A percentile compares a stretch with the other conserved stretches of the same genome.
Evolutionary conservation across 1,139 yeast species (phyloP).

Genomic region (Diutina rugosa): DNA sequence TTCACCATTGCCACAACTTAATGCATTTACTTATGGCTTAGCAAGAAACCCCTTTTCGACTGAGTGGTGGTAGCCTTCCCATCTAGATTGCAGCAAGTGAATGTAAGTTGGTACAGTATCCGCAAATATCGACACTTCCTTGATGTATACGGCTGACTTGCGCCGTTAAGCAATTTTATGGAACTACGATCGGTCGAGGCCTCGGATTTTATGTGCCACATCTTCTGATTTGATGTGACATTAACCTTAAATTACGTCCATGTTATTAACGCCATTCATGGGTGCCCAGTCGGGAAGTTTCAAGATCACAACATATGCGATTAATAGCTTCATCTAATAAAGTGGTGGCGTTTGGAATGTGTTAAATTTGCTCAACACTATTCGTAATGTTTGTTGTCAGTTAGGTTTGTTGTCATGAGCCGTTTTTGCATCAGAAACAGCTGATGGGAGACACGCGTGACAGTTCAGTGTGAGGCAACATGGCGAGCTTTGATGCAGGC

Average conservation of each 20-base stretch:
- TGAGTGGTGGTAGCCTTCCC: neutral
- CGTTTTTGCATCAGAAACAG: too few species aligned
- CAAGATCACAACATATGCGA: neutral
- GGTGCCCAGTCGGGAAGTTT: neutral
- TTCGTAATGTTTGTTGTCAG: too few species aligned
- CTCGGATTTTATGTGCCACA: neutral
- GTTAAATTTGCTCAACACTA: too few species aligned
- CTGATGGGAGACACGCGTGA: too few species aligned
- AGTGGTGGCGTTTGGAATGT: too few species aligned
- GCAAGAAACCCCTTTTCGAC: neutral
- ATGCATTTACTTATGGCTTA: too few species aligned
- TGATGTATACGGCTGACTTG: neutral
- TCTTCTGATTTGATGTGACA: neutral
- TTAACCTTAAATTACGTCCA: neutral
- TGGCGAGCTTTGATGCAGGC: too few species aligned
- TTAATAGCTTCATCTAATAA: too few species aligned
- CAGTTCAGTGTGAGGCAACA: too few species aligned
- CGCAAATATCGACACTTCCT: neutral
- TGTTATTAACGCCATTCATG: neutral
- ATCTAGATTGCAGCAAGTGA: neutral
- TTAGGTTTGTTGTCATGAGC: too few species aligned
- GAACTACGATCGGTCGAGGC: neutral
- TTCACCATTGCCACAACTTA: neutral
- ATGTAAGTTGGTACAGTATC: neutral
- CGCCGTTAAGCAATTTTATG: neutral